Base-by-base conservation (phyloP, 371 early-diverging fungal species). In the Apophysomyces sp. region DNA sequence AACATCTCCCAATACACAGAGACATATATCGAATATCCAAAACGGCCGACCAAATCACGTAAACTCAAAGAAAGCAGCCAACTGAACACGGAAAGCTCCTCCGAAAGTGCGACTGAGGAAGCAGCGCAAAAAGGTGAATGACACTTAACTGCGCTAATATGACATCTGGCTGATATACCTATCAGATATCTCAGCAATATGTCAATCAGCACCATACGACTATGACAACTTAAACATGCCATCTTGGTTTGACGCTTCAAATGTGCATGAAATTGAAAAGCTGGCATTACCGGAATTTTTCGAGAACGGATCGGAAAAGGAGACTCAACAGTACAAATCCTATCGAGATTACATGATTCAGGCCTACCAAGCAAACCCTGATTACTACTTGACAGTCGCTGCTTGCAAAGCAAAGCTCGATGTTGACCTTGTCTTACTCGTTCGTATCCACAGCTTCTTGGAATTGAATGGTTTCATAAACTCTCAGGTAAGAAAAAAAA, bases 391-490 rank as follows among this genome's bases (percentile, higher is more conserved):
- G 44, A 97, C 97, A 5, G 90, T 98, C 3, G 94, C 96, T 1
- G 94, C 96, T 0, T 95, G 96, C 73, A 86, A 97, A 56, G 81
- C 95, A 41, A 94, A 94, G 66, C 71, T 96, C 44, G 90, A 94
- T 4, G 94, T 94, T 4, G 99, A 99, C 77, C 91, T 98, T 12
- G 92, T 96, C 57, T 85, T 91, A 13, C 87, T 99, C 56, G 91
- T 98, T 55, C 80, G 97, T 28, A 93, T 99, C 5, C 98, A 98
- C 72, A 90, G 94, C 3, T 98, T 99, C 62, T 75, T 98, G 37
- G 99, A 99, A 77, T 93, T 95, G 67, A 95, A 97, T 93, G 95
- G 95, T 0, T 73, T 99, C 31, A 96, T 99, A 63, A 99, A 99
- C 79, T 93, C 92, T 72, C 95, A 95, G 85, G 95, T 94, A 69